Base-by-base conservation (phyloP, 352 stramenopile species). In the Phytophthora pini region DNA sequence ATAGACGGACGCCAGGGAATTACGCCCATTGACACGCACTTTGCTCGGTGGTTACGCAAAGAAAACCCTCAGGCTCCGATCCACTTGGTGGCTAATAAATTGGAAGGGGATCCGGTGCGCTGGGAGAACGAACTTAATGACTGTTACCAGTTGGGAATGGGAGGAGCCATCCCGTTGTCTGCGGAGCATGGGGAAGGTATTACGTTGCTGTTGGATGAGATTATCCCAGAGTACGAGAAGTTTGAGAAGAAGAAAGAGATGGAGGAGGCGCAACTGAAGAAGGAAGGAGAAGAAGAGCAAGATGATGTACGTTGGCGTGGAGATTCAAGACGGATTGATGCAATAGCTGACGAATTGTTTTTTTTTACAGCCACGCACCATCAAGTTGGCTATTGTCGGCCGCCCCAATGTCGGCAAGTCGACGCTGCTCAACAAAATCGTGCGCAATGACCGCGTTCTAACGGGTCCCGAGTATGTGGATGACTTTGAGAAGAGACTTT, bases 361-460 rank as follows among this genome's bases (percentile, higher is more conserved):
- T 17, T 17, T 6, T 38, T 6, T 45, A 32, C 60, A 92, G 83
- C 69, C 71, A 10, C 83, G 81, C 15, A 72, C 75, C 10, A 89
- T 94, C 61, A 91, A 91, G 38, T 70, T 94, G 17, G 86, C 86
- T 26, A 94, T 94, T 50, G 86, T 94, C 1, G 86, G 86, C 1
- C 82, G 86, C 8, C 86, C 86, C 1, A 94, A 94, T 45, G 86
- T 94, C 11, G 86, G 86, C 72, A 92, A 90, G 71, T 93, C 84
- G 0, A 94, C 86, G 38, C 61, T 94, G 34, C 77, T 94, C 24
- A 94, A 94, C 80, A 79, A 84, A 17, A 89, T 94, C 43, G 82
- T 94, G 48, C 82, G 84, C 61, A 89, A 87, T 17, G 83, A 94
- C 55, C 81, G 87, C 26, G 87, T 94, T 38, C 73, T 94, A 15